Evolutionary conservation across 805 yeast species (phyloP), one percentile per base, ranked within the genome.

Genomic region (Candida argentea): DNA sequence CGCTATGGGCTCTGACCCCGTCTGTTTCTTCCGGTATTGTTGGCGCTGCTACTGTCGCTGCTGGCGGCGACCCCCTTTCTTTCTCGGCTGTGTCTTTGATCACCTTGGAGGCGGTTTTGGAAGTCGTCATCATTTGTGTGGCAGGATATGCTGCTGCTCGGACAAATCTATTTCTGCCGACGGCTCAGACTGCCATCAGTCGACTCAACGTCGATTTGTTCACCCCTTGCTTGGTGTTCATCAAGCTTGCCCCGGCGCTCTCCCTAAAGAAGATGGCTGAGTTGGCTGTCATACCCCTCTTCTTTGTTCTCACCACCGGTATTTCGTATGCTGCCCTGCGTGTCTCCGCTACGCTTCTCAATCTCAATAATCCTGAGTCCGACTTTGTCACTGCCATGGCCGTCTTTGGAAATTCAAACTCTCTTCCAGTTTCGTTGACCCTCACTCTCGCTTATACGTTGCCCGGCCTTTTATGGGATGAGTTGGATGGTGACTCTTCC

Each of bases 321-420:
- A 76, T 86, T 12, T 76, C 95, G 1, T 77, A 60, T 42, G 14
- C 57, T 6, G 73, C 85, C 20, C 81, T 95, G 5, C 55, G 58
- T 17, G 16, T 71, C 14, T 67, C 76, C 22, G 61, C 84, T 3
- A 49, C 53, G 9, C 37, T 74, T 24, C 50, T 86, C 36, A 44
- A 55, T 5, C 58, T 91, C 42, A 81, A 81, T 42, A 70, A 61
- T 27, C 73, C 82, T 9, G 96, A 91, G 55, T 48, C 83, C 3
- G 87, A 89, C 56, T 89, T 84, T 44, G 95, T 91, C 27, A 80
- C 93, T 14, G 97, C 95, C 2, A 91, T 91, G 93, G 85, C 91
- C 3, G 95, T 87, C 5, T 89, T 89, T 56, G 97, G 96, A 29
- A 91, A 89, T 56, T 84, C 95, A 24, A 89, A 89, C 61, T 82